Base-by-base conservation (phyloP, 2,329 filamentous ascomycete species). In the Fusarium palustre region DNA sequence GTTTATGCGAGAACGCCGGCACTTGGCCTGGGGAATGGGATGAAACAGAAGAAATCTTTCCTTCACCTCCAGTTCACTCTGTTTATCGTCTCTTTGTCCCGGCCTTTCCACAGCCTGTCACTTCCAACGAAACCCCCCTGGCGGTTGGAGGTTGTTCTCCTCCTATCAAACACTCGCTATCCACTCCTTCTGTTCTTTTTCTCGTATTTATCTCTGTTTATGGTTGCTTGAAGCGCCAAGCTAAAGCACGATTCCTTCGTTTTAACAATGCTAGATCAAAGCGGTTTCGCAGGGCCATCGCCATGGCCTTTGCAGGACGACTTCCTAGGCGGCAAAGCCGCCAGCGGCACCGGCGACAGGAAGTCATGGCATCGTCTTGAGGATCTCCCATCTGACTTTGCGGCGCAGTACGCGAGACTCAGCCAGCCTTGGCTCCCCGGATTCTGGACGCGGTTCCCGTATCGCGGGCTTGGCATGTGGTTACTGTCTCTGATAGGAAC, bases 341-440 rank as follows among this genome's bases (percentile, higher is more conserved):
- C 13, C 9, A 12, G 34, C 22, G 15, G 41, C 20, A 15, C 7
- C 2, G 24, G n/a, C 5, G 54, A 70, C 3, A 70, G 59, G 13
- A 42, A 43, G 2, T 22, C 63, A 39, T 70, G 67, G 67, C 58
- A 68, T 24, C 67, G 41, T 2, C 67, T 70, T 1, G 67, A 70
- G 3, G 36, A 66, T 30, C 24, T 68, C 3, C 24, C 59, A 8
- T 36, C 55, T 1, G 16, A 22, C 1, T 69, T 61, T 8, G 33
- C 38, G 4, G 24, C 49, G 13, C 45, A 64, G n/a, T 58, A 66
- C 16, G 28, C 41, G 12, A 54, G 68, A 31, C 65, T 71, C 7
- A 71, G 68, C 10, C 65, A 69, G 1, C 68, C 68, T 16, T 71
- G 68, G 68, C 64, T 66, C 16, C 56, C 68, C 1, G 68, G 68